Conservation (phyloP, 2,329 filamentous ascomycete species). For the Akanthomyces muscarius region DNA sequence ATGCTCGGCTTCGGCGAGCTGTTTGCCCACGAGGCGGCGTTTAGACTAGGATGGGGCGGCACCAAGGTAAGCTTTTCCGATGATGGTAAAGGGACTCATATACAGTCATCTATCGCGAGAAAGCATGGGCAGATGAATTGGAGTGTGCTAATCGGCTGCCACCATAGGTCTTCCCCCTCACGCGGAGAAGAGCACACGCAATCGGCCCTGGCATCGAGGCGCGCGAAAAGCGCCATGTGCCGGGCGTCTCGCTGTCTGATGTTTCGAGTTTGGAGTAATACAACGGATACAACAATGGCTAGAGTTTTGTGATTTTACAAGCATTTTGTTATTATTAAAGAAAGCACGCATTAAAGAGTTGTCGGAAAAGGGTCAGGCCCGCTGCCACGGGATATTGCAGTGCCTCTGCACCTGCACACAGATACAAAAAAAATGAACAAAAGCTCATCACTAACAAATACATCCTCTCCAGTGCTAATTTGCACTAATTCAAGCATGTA, state of each 20-base stretch:
- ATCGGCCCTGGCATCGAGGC: slow-evolving; percentile 83
- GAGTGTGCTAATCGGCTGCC: neutral
- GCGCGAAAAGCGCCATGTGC: slow-evolving; percentile 56
- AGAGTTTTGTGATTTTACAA: neutral
- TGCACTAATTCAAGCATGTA: neutral
- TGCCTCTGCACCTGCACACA: neutral
- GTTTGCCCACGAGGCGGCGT: slow-evolving; percentile 93
- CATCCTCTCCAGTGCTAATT: neutral
- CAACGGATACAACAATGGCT: slow-evolving; percentile 4
- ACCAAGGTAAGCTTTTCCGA: slow-evolving; percentile 70
- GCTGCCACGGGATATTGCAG: neutral
- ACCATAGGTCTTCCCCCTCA: slow-evolving; percentile 52
- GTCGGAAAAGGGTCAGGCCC: neutral
- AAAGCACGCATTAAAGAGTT: neutral
- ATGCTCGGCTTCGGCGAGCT: slow-evolving; percentile 98
- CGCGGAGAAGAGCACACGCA: slow-evolving; percentile 59
- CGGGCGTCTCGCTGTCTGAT: slow-evolving; percentile 49
- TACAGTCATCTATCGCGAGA: too few species aligned
- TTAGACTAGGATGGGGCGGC: slow-evolving; percentile 84
- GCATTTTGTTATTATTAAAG: slow-evolving; percentile 7
- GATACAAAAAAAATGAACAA: slow-evolving; percentile 1
- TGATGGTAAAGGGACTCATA: too few species aligned
- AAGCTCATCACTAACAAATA: neutral
- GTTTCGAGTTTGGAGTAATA: slow-evolving; percentile 55
- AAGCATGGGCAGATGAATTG: neutral